Evolutionary conservation across 2,329 filamentous ascomycete species (phyloP).

Genomic region (Trichoderma semiorbis): DNA sequence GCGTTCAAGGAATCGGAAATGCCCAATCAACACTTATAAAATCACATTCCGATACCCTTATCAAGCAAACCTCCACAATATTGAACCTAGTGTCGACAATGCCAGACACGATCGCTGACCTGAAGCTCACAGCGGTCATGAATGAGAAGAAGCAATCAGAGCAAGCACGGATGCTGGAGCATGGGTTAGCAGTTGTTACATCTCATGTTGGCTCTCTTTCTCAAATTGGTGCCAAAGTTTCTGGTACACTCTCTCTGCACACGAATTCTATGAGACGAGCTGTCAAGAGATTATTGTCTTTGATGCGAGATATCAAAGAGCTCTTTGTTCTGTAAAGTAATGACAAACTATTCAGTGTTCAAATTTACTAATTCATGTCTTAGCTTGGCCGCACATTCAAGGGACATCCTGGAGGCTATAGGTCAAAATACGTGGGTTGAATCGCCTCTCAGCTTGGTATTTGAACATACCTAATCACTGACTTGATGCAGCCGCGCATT

Average conservation of each 20-base stretch:
- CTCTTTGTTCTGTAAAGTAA: not conserved
- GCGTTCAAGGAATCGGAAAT: not conserved
- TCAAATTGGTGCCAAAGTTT: not conserved
- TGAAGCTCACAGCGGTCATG: not conserved
- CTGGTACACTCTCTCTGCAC: not conserved
- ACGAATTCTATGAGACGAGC: not conserved
- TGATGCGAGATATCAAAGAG: not conserved
- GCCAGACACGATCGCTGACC: not conserved
- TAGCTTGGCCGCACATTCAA: not conserved
- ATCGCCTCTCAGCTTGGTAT: not conserved
- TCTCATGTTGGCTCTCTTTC: not conserved
- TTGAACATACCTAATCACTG: not conserved
- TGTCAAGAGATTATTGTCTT: not conserved
- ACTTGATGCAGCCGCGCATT: not conserved
- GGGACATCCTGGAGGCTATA: not conserved
- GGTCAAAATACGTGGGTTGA: not conserved
- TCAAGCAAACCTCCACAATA: not conserved
- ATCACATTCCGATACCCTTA: not conserved
- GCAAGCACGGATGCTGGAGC: not conserved
- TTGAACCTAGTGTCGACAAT: not conserved
- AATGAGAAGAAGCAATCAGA: not conserved
- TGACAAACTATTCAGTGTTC: not conserved
- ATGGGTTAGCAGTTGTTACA: not conserved
- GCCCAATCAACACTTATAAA: not conserved
- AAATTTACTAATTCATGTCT: not conserved